Conservation (phyloP, 2,329 filamentous ascomycete species). For the Grosmannia penicillata region DNA sequence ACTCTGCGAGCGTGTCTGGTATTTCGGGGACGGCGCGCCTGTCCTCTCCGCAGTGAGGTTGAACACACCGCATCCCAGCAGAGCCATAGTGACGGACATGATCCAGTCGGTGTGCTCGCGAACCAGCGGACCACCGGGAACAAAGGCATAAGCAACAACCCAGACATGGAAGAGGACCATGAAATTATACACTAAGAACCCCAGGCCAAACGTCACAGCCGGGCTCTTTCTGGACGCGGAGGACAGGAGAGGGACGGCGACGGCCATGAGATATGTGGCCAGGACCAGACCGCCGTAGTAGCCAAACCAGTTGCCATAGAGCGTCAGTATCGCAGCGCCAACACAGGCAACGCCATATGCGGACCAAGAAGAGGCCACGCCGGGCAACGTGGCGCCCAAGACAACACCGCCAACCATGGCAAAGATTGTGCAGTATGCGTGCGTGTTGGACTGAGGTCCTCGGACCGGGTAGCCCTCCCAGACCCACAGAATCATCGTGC, state of each 20-base stretch:
- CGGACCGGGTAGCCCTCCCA: conserved; percentile 93
- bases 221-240: conserved; percentile 66
- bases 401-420: conserved; percentile 75
- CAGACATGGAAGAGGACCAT: conserved; percentile 95
- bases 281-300: conserved; percentile 71
- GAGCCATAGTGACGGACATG: conserved; percentile 73
- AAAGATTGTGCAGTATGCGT: conserved; percentile 73
- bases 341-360: conserved; percentile 64
- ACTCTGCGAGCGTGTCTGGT: conserved; percentile 20
- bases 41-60: conserved; percentile 37
- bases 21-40: conserved; percentile 29
- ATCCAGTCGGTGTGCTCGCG: conserved; percentile 94
- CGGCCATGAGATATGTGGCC: conserved; percentile 68
- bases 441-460: conserved; percentile 76
- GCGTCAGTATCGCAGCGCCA: conserved; percentile 66
- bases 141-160: conserved; percentile 97
- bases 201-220: conserved; percentile 69
- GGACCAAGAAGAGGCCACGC: conserved; percentile 61
- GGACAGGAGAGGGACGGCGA: conserved; percentile 59
- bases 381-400: conserved; percentile 59
- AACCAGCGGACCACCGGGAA: conserved; percentile 82
- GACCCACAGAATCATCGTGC: conserved; percentile 97
- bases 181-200: conserved; percentile 85
- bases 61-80: conserved; percentile 75
- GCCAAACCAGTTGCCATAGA: conserved; percentile 69